A percentile compares a stretch with the other conserved stretches of the same genome.
Conservation (phyloP, 139 green algal genomes). For the Tetraselmis striata region DNA sequence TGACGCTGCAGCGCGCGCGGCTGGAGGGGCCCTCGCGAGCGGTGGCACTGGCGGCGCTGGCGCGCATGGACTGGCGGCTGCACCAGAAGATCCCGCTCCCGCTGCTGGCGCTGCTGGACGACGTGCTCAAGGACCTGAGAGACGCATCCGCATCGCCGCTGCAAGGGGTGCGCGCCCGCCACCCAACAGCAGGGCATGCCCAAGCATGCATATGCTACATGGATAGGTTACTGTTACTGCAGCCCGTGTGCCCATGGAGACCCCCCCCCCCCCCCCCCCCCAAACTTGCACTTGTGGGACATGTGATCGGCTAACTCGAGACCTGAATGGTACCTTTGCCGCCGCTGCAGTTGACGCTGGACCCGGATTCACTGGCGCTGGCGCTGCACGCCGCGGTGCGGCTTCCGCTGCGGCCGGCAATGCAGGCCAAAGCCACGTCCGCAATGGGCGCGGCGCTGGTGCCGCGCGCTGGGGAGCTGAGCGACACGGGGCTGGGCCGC, state of each 20-base stretch:
- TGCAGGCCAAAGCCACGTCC: neutral
- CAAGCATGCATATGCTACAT: too few species aligned
- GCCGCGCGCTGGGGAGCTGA: neutral
- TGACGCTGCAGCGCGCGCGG: neutral
- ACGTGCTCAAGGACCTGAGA: too few species aligned
- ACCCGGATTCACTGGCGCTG: neutral
- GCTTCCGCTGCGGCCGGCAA: neutral
- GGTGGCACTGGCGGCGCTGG: neutral
- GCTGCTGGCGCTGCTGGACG: too few species aligned
- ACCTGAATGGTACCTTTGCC: neutral
- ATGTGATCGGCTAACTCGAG: neutral
- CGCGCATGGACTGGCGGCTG: too few species aligned
- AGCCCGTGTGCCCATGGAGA: too few species aligned
- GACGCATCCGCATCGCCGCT: too few species aligned
- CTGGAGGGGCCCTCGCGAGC: neutral
- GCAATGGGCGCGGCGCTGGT: neutral
- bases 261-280: too few species aligned
- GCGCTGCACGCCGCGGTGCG: neutral
- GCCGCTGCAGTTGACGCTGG: neutral
- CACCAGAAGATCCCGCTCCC: too few species aligned
- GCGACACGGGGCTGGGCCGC: neutral
- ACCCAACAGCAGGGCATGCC: too few species aligned
- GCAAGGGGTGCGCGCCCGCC: too few species aligned
- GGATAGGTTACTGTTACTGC: too few species aligned
- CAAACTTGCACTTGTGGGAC: too few species aligned